A percentile compares a stretch with the other conserved stretches of the same genome.
Evolutionary conservation across 331 rosid species (phyloP).

Genomic region (Acacia concinna): DNA sequence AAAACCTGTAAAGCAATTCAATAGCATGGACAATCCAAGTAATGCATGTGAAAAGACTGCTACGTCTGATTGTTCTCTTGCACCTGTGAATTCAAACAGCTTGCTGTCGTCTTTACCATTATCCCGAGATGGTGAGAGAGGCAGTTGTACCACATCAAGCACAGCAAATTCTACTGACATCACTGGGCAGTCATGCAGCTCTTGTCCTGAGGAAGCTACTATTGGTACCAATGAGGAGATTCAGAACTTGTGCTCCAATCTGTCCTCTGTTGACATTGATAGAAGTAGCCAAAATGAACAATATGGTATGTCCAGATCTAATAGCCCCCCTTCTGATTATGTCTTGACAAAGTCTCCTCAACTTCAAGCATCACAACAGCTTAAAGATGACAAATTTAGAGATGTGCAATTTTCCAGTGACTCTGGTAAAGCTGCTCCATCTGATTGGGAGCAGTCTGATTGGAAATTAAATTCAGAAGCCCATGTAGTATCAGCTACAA

Average conservation of each 20-base stretch:
- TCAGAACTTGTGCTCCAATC: constrained; percentile 56
- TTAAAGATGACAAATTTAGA: constrained; percentile 46
- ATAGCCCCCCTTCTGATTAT: constrained; percentile 43
- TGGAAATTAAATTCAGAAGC: constrained; percentile 53
- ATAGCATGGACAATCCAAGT: constrained; percentile 44
- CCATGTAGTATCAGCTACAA: constrained; percentile 29
- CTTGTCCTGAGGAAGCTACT: constrained; percentile 52
- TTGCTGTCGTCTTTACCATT: constrained; percentile 46
- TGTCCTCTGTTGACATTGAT: constrained; percentile 52
- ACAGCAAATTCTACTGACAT: constrained; percentile 44
- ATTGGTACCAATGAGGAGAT: constrained; percentile 55
- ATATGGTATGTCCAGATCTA: constrained; percentile 43
- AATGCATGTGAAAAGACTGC: constrained; percentile 49
- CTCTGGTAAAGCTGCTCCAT: constrained; percentile 37
- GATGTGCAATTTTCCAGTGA: constrained; percentile 36
- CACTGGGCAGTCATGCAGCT: constrained; percentile 48
- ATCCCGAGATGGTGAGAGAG: constrained; percentile 54
- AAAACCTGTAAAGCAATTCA: constrained; percentile 53
- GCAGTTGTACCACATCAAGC: constrained; percentile 41
- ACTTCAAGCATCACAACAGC: constrained; percentile 47
- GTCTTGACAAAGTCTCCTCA: constrained; percentile 45
- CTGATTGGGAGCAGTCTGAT: constrained; percentile 51
- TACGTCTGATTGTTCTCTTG: constrained; percentile 43
- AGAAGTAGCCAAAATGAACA: constrained; percentile 39
- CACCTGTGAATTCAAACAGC: constrained; percentile 40